Base-by-base conservation (phyloP, 129 eudicot species). In the Centrapalus pauciflorus region DNA sequence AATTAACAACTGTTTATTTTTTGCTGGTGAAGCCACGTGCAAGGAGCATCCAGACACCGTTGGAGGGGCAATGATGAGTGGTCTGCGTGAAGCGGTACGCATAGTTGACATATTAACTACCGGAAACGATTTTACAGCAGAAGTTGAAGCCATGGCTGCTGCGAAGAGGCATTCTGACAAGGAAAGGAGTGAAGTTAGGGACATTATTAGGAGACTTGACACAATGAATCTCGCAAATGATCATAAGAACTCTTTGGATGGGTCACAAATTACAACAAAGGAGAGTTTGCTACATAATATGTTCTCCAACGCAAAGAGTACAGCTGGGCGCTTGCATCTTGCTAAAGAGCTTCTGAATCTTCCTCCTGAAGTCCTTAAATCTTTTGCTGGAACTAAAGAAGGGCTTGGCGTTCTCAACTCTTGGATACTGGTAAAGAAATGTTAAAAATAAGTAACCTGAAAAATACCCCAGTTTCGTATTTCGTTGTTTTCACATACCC, bases 61-160 rank as follows among this genome's bases (percentile, higher is more conserved):
- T 46, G 99, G 99, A 32, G 99, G 99, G 73, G 99, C 99, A 29
- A 94, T 94, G 95, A 80, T 94, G 93, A 94, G 97, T 83, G 99
- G 99, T 73, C 63, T 94, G 24, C 84, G 99, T 29, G 99, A 94
- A 73, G 97, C 97, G 23, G 95, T 94, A 45, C 93, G 97, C 20
- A 94, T 94, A 45, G 79, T 86, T 63, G 95, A 94, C 62, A 84
- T 94, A 58, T 56, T 86, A 80, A 86, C 63, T 28, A 86, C 90
- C 0, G 99, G 99, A 59, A 77, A 67, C 56, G 95, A 94, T 77
- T 84, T 81, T 67, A 84, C 90, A 5, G 88, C 97, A 25, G 99
- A 94, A 79, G 88, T 81, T 40, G 92, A 89, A 78, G 90, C 93
- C 30, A 59, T 86, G 82, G 97, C 89, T 82, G 90, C 93, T 76